Percentiles rank a stretch among this genome's conserved stretches.
These are phyloP conservation scores for Prosopis cineraria DNA, from an alignment of 306 rosid species.

Conservation along the genomic window DNA sequence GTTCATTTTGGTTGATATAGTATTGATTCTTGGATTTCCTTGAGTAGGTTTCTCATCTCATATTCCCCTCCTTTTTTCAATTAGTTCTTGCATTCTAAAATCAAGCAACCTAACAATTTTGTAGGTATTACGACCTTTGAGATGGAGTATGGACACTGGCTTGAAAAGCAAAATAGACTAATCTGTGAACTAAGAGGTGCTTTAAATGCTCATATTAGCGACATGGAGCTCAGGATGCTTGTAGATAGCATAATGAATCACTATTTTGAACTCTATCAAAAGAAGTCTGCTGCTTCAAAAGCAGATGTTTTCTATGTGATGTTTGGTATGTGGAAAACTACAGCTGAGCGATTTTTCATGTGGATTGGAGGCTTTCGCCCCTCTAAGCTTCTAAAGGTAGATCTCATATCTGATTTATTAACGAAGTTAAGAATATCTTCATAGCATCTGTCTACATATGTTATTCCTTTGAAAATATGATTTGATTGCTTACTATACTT, in stretches of 20 bases:
- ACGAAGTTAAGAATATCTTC: neutral
- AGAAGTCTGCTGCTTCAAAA: conserved; percentile 88
- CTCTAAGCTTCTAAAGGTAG: conserved; percentile 90
- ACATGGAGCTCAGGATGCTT: conserved; percentile 73
- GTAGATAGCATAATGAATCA: conserved; percentile 77
- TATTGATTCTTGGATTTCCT: conserved; percentile 1
- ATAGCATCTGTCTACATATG: neutral
- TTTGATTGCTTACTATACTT: neutral
- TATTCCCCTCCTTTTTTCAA: neutral
- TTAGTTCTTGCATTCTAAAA: conserved; percentile 34
- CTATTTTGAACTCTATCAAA: conserved; percentile 69
- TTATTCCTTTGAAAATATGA: neutral
- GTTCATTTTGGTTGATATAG: conserved; percentile 11
- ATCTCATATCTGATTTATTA: conserved; percentile 14
- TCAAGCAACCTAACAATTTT: conserved; percentile 24
- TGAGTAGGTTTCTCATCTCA: conserved; percentile 14
- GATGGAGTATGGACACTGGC: conserved; percentile 91
- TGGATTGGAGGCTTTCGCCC: conserved; percentile 99
- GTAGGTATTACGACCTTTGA: conserved; percentile 80
- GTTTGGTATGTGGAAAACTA: conserved; percentile 95
- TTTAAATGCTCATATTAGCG: conserved; percentile 64
- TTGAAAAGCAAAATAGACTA: conserved; percentile 79
- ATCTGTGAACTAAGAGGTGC: conserved; percentile 72
- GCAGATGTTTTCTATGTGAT: conserved; percentile 87
- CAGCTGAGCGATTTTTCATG: conserved; percentile 84